A percentile compares a stretch with the other conserved stretches of the same genome.
Conservation (phyloP, 768 basidiomycete species). For the Trametes maxima region DNA sequence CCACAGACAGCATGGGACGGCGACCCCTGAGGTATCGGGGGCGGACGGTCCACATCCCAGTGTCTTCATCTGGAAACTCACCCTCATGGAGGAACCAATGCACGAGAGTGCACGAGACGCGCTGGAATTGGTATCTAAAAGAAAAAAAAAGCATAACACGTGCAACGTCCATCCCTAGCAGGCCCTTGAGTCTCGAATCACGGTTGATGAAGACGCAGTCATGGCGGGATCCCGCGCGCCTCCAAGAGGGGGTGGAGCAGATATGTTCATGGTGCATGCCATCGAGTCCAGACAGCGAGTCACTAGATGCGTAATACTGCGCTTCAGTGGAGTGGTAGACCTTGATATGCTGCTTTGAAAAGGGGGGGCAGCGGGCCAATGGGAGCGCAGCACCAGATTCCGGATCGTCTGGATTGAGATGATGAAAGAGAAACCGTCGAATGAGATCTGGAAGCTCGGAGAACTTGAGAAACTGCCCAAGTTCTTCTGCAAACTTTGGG, state of each 20-base stretch:
- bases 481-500: too few relatives aligned
- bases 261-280: neutral
- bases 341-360: neutral
- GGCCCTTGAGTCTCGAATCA: neutral
- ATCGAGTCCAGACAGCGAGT: neutral
- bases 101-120: conserved; percentile 26
- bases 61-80: conserved; percentile 27
- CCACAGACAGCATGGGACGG: neutral
- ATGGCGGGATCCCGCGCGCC: neutral
- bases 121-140: neutral
- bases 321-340: conserved; percentile 6
- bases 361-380: neutral
- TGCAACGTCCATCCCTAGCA: neutral
- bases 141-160: neutral
- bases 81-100: neutral
- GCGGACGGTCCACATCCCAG: conserved; percentile 33
- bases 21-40: conserved; percentile 11
- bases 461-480: conserved; percentile 23
- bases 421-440: neutral
- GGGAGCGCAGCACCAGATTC: neutral
- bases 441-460: neutral
- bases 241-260: neutral
- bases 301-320: neutral
- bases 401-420: neutral
- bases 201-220: neutral